Percentiles rank a stretch among this genome's conserved stretches.
Evolutionary conservation across 768 basidiomycete species (phyloP).

Genomic region (Suillus americanus): DNA sequence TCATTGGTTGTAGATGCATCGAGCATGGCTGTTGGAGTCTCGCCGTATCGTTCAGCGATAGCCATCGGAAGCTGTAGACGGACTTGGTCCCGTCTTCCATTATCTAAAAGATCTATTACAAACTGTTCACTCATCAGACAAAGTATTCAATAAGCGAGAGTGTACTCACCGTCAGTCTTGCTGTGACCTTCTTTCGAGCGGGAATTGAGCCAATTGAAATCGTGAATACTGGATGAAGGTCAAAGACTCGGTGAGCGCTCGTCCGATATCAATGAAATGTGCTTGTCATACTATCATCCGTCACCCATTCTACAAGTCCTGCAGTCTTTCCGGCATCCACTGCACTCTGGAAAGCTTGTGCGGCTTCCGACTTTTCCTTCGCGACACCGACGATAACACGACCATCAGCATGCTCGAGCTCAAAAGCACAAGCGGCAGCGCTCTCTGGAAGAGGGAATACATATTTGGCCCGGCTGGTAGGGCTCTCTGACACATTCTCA

Average conservation of each 20-base stretch:
- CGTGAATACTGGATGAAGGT: constrained; percentile 44
- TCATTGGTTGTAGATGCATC: constrained; percentile 28
- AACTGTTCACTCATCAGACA: constrained; percentile 33
- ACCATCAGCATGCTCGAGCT: constrained; percentile 45
- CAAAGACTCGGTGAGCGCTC: background rate
- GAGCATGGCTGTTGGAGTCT: constrained; percentile 38
- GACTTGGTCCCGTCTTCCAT: constrained; percentile 46
- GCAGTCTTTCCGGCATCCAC: constrained; percentile 38
- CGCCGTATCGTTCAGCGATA: constrained; percentile 54
- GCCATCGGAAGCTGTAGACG: constrained; percentile 54
- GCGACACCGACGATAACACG: constrained; percentile 42
- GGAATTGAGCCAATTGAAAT: constrained; percentile 59
- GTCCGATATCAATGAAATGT: background rate
- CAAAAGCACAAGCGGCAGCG: constrained; percentile 56
- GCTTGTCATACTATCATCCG: constrained; percentile 47
- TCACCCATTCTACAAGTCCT: constrained; percentile 48
- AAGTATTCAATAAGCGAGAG: background rate
- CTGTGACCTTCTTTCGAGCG: constrained; percentile 37
- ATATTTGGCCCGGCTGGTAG: constrained; percentile 50
- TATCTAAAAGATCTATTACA: constrained; percentile 52
- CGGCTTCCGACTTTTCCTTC: constrained; percentile 48
- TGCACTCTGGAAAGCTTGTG: constrained; percentile 40
- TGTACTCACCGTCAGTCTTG: constrained; percentile 41
- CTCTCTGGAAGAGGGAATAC: constrained; percentile 58
- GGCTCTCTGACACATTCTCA: constrained; percentile 34